Evolutionary conservation across 1,139 yeast genomes (phyloP).

Genomic region (Petasospora fabianii): DNA sequence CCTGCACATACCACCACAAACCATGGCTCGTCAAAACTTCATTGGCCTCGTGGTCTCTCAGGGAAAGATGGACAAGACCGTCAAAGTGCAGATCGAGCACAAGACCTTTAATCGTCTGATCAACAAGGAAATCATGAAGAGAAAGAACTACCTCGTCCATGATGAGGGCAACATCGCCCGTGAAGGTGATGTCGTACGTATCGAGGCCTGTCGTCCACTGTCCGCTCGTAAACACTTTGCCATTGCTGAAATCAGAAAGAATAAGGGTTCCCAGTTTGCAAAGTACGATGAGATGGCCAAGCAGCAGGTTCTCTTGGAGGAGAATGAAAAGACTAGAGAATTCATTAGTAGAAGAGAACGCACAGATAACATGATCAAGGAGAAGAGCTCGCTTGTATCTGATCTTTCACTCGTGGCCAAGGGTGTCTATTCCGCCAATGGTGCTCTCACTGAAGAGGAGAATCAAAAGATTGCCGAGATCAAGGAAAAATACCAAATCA

Average conservation of each 20-base stretch:
- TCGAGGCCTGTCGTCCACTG: slow-evolving; percentile 84
- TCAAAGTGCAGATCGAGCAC: slow-evolving; percentile 84
- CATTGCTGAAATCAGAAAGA: slow-evolving; percentile 86
- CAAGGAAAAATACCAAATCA: slow-evolving; percentile 48
- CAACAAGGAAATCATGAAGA: slow-evolving; percentile 71
- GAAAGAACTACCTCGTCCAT: slow-evolving; percentile 87
- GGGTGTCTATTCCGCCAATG: slow-evolving; percentile 36
- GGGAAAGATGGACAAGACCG: slow-evolving; percentile 94
- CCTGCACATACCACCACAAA: no score
- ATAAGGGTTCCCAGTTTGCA: slow-evolving; percentile 90
- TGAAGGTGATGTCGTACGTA: slow-evolving; percentile 94
- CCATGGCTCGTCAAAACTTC: slow-evolving; percentile 86
- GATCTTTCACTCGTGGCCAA: slow-evolving; percentile 45
- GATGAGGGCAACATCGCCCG: slow-evolving; percentile 90
- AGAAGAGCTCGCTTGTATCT: slow-evolving; percentile 27
- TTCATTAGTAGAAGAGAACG: slow-evolving; percentile 45
- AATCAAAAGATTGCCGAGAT: slow-evolving; percentile 45
- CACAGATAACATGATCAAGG: slow-evolving; percentile 36
- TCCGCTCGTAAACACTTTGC: slow-evolving; percentile 84
- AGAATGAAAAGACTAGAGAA: slow-evolving; percentile 45
- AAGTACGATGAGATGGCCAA: slow-evolving; percentile 73
- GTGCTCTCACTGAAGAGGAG: slow-evolving; percentile 31
- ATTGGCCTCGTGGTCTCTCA: slow-evolving; percentile 92
- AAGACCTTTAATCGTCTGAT: slow-evolving; percentile 64
- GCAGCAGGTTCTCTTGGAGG: slow-evolving; percentile 58